A percentile compares a stretch with the other conserved stretches of the same genome.
Evolutionary conservation across 1,139 yeast species (phyloP).

Genomic region (Debaryomycetaceae sp.): DNA sequence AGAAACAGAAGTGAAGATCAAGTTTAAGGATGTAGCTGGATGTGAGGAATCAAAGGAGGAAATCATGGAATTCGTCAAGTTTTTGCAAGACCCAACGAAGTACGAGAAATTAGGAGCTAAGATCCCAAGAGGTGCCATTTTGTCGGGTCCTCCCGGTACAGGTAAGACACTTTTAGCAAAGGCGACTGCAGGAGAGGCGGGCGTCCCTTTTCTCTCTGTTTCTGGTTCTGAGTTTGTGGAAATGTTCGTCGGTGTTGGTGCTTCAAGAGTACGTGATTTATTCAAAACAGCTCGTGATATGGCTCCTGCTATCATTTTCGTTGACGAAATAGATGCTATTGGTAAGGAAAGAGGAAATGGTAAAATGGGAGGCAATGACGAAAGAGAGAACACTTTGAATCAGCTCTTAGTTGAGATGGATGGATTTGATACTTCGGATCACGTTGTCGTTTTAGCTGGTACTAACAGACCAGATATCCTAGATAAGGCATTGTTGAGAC

Average conservation of each 20-base stretch:
- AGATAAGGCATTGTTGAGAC: conserved; percentile 90
- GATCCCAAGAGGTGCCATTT: conserved; percentile 95
- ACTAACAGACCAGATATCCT: conserved; percentile 93
- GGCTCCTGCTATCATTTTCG: conserved; percentile 91
- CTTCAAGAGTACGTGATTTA: conserved; percentile 92
- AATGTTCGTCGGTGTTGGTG: conserved; percentile 99
- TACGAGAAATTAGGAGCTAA: conserved; percentile 93
- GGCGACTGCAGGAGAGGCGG: conserved; percentile 99
- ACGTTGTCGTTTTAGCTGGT: conserved; percentile 96
- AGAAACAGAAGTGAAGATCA: conserved; percentile 84
- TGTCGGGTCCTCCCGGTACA: conserved; percentile 99
- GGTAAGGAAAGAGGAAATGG: conserved; percentile 91
- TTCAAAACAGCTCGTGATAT: conserved; percentile 89
- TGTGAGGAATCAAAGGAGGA: conserved; percentile 97
- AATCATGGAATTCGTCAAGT: conserved; percentile 95
- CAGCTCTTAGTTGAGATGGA: conserved; percentile 97
- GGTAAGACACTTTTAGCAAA: conserved; percentile 97
- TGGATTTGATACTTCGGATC: conserved; percentile 87
- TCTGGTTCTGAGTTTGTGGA: conserved; percentile 98
- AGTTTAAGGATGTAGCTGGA: conserved; percentile 94
- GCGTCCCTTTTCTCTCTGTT: conserved; percentile 91
- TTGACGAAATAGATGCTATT: conserved; percentile 97
- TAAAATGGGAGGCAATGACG: conserved; percentile 87
- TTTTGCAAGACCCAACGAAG: conserved; percentile 82
- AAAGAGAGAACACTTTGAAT: conserved; percentile 92